Percentiles rank a stretch among this genome's conserved stretches.
phyloP scores from a whole-genome alignment of 164 flowering plant species.

The Liriodendron chinense region DNA sequence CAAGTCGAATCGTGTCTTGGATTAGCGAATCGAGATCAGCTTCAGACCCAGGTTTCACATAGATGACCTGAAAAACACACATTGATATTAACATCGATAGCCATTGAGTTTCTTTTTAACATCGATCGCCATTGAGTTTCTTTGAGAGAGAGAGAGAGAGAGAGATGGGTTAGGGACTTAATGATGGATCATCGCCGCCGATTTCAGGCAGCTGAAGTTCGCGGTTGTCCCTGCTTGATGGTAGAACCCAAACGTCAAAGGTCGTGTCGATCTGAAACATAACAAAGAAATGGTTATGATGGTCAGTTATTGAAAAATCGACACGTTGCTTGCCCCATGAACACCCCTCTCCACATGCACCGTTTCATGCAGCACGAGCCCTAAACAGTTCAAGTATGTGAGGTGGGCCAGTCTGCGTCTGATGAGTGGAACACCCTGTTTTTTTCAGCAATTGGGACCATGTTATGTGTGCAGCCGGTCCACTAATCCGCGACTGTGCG shows the following conservation, averaged over 20 bases:
- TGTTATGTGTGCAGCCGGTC: no score
- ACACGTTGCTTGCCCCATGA: no score
- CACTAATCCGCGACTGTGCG: no score
- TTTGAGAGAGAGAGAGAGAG: not conserved
- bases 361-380: no score
- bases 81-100: not conserved
- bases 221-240: constrained; percentile 37
- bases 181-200: constrained; percentile 84
- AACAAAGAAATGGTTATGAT: not conserved
- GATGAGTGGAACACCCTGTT: no score
- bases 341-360: no score
- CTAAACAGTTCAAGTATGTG: no score
- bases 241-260: constrained; percentile 75
- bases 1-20: constrained; percentile 73
- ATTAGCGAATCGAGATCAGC: constrained; percentile 75
- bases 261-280: constrained; percentile 58
- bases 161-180: constrained; percentile 36
- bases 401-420: no score
- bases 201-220: constrained; percentile 47
- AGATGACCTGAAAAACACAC: constrained; percentile 58
- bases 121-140: not conserved
- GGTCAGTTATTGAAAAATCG: not conserved
- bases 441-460: no score
- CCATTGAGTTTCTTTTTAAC: not conserved
- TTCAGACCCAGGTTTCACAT: constrained; percentile 79